These are phyloP conservation scores for Monarda citriodora DNA, from an alignment of 305 asterid genomes.

Conservation along the genomic window DNA sequence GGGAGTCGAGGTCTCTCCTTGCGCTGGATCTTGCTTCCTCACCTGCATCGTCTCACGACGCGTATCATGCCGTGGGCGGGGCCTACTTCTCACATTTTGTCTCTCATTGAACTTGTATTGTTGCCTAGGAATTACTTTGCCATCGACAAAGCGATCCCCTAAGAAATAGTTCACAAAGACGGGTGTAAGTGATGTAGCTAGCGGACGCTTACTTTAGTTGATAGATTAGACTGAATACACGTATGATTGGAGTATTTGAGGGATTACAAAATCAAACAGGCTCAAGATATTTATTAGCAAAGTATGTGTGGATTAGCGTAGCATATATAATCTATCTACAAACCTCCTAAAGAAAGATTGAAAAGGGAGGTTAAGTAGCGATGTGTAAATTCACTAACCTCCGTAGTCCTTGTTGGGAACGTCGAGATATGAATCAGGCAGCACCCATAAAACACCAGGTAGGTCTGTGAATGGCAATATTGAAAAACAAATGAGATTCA, in stretches of 20 bases:
- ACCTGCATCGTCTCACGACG: constrained; percentile 84
- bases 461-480: constrained; percentile 41
- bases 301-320: not conserved
- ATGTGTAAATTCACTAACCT: constrained; percentile 45
- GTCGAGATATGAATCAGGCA: constrained; percentile 95
- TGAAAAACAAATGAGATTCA: constrained; percentile 17
- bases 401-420: constrained; percentile 94
- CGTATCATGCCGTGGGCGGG: constrained; percentile 83
- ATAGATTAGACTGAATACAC: not conserved
- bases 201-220: not conserved
- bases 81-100: constrained; percentile 51
- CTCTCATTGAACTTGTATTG: constrained; percentile 68
- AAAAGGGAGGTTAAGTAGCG: not conserved
- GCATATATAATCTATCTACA: not conserved
- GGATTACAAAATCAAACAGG: not conserved
- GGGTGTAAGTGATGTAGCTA: constrained; percentile 3
- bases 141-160: constrained; percentile 88
- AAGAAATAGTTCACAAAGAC: constrained; percentile 18
- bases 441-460: constrained; percentile 88
- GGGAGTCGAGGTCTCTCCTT: constrained; percentile 27
- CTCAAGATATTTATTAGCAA: not conserved
- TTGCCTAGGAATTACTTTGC: constrained; percentile 87
- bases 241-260: not conserved
- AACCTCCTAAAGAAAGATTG: not conserved
- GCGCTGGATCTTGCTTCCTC: constrained; percentile 46